phyloP scores from a whole-genome alignment of 2,329 filamentous ascomycete genomes.

The Penicillium crustosum region DNA sequence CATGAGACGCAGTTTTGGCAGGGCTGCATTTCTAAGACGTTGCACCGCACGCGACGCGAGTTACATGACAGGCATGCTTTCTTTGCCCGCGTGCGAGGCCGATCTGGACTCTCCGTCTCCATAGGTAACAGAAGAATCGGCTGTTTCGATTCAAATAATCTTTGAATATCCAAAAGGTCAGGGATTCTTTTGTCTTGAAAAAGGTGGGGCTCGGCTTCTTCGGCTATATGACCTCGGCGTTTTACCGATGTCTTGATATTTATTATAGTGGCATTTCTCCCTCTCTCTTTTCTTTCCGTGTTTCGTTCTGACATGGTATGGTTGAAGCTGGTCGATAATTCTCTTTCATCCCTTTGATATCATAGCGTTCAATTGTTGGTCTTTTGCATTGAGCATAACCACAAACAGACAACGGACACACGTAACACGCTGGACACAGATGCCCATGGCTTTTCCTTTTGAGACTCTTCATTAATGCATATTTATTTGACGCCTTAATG shows the following conservation, averaged over 20 bases:
- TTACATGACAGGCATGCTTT: conserved; percentile 48
- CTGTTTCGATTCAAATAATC: conserved; percentile 10
- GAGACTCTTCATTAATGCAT: too few relatives aligned
- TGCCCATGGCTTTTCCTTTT: too few relatives aligned
- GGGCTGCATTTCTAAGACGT: conserved; percentile 48
- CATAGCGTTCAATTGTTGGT: too few relatives aligned
- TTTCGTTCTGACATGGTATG: too few relatives aligned
- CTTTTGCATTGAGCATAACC: too few relatives aligned
- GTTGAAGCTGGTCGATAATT: too few relatives aligned
- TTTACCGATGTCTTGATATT: neutral
- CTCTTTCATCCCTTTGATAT: too few relatives aligned
- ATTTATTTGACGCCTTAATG: too few relatives aligned
- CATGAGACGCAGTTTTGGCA: conserved; percentile 44
- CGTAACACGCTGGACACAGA: too few relatives aligned
- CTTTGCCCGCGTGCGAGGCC: conserved; percentile 38
- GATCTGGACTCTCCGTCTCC: conserved; percentile 10
- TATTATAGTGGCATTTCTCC: too few relatives aligned
- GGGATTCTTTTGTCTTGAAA: neutral
- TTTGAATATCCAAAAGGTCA: neutral
- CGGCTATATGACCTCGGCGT: conserved; percentile 17
- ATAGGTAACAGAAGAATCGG: conserved; percentile 15
- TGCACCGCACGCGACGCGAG: conserved; percentile 47
- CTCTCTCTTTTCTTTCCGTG: too few relatives aligned
- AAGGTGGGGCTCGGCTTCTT: conserved; percentile 18
- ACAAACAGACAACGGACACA: too few relatives aligned